Percentiles rank a stretch among this genome's conserved stretches.
These are phyloP conservation scores for Tetragonia tetragonoides DNA, from an alignment of 148 eudicot genomes.

Conservation along the genomic window DNA sequence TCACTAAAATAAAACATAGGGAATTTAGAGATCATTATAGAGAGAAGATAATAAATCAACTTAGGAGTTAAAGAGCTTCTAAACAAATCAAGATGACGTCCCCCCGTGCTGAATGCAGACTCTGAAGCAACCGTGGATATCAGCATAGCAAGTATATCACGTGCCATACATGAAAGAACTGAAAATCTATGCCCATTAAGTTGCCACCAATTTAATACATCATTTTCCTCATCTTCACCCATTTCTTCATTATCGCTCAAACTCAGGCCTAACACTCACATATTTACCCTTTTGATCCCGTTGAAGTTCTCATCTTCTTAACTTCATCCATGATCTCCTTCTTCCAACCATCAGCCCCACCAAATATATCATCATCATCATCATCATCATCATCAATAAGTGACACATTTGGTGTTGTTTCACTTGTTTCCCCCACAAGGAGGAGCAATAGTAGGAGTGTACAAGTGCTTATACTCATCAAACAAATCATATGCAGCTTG, in stretches of 20 bases:
- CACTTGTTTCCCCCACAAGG: neutral
- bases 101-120: neutral
- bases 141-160: constrained; percentile 11
- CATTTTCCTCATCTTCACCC: neutral
- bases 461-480: constrained; percentile 3
- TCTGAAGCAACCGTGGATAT: neutral
- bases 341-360: neutral
- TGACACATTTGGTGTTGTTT: neutral
- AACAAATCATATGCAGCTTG: neutral
- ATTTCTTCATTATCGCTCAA: constrained; percentile 3
- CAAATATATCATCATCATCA: neutral
- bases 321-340: neutral
- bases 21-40: too few relatives aligned
- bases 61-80: neutral
- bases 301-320: neutral
- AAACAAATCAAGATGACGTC: neutral
- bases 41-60: neutral
- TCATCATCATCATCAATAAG: neutral
- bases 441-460: neutral
- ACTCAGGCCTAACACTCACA: neutral
- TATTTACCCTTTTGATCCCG: neutral
- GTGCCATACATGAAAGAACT: neutral
- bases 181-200: neutral
- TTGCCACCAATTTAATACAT: neutral
- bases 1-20: too few relatives aligned